Evolutionary conservation across 768 basidiomycete genomes (phyloP).

Genomic region (Tricholomella constricta): DNA sequence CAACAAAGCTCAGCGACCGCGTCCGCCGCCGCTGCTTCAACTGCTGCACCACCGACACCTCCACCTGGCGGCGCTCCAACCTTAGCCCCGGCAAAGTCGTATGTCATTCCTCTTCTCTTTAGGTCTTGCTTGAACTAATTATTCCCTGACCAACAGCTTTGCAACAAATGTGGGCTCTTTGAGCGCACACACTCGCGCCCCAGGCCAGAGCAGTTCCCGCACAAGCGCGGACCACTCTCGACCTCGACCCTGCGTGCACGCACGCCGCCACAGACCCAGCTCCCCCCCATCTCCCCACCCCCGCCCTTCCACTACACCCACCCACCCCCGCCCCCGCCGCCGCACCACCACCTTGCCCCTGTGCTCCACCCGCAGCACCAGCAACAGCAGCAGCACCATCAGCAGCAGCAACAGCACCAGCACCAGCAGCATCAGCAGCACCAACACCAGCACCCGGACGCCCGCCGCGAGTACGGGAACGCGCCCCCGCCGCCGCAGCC

Average conservation of each 20-base stretch:
- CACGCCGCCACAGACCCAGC: constrained; percentile 39
- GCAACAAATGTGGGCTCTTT: constrained; percentile 78
- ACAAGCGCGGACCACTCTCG: constrained; percentile 73
- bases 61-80: constrained; percentile 78
- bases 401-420: background rate
- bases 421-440: constrained; percentile 33
- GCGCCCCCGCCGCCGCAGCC: too few species aligned
- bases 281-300: constrained; percentile 26
- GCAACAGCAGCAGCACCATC: too few species aligned
- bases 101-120: constrained; percentile 20
- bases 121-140: constrained; percentile 26
- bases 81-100: constrained; percentile 81
- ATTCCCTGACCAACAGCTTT: constrained; percentile 36
- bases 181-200: constrained; percentile 81
- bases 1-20: constrained; percentile 77
- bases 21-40: constrained; percentile 81
- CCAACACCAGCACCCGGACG: constrained; percentile 38
- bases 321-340: constrained; percentile 10
- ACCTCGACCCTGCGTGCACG: constrained; percentile 50
- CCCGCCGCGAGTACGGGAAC: constrained; percentile 31
- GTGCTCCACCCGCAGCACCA: too few species aligned
- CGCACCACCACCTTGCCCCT: constrained; percentile 54
- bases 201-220: constrained; percentile 79
- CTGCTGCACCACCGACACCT: constrained; percentile 83
- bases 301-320: constrained; percentile 6